A percentile compares a stretch with the other conserved stretches of the same genome.
Evolutionary conservation across 139 green algal species (phyloP).

Genomic region (Cymbomonas tetramitiformis): DNA sequence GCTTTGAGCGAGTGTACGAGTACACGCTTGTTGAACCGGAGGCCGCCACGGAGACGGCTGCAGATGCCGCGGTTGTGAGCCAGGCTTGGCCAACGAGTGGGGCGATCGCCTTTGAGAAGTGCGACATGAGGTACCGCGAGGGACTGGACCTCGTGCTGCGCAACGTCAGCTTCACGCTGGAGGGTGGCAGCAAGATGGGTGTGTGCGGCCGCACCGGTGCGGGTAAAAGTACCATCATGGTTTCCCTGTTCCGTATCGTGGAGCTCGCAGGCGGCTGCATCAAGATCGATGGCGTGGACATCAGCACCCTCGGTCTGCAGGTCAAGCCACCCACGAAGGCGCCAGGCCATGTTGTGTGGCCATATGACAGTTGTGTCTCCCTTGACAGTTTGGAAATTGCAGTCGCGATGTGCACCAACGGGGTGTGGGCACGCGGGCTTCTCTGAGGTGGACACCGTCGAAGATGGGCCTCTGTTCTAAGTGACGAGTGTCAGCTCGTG

Average conservation of each 20-base stretch:
- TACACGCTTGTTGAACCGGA: conserved; percentile 26
- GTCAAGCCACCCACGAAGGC: conserved; percentile 44
- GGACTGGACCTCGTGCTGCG: conserved; percentile 61
- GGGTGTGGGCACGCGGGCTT: no score
- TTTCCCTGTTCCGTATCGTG: conserved; percentile 58
- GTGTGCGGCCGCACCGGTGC: conserved; percentile 53
- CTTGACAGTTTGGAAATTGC: no score
- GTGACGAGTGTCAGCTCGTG: no score
- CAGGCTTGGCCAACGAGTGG: conserved; percentile 45
- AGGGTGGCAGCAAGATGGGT: conserved; percentile 45
- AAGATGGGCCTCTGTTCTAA: no score
- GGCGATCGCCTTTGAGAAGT: conserved; percentile 37
- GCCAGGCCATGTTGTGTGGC: no score
- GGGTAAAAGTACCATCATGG: conserved; percentile 55
- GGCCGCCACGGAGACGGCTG: not conserved
- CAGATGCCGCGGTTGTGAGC: not conserved
- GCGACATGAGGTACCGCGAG: conserved; percentile 67
- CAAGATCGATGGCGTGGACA: conserved; percentile 74
- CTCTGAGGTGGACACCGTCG: no score
- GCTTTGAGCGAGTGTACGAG: conserved; percentile 32
- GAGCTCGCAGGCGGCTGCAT: conserved; percentile 47
- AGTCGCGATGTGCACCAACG: no score
- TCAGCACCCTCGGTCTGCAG: conserved; percentile 45
- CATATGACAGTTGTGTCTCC: no score
- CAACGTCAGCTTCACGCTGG: conserved; percentile 27